Evolutionary conservation across 805 yeast genomes (phyloP).

Genomic region (Candida fluviatilis): DNA sequence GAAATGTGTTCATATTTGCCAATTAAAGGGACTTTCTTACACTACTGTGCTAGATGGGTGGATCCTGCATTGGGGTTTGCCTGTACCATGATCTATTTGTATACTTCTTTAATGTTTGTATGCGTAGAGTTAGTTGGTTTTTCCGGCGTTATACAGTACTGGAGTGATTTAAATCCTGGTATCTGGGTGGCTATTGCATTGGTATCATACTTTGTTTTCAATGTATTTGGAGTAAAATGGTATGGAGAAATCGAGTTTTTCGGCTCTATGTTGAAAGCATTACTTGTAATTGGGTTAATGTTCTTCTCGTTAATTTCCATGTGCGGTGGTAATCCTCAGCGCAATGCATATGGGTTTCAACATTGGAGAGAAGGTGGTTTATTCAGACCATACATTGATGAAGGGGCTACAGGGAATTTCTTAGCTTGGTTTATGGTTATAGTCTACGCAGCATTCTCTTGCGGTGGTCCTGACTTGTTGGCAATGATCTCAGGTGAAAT

Average conservation of each 20-base stretch:
- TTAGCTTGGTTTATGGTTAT: constrained; percentile 31
- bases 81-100: constrained; percentile 27
- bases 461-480: constrained; percentile 35
- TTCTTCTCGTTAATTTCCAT: constrained; percentile 27
- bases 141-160: constrained; percentile 24
- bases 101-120: constrained; percentile 29
- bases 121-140: constrained; percentile 31
- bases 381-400: constrained; percentile 21
- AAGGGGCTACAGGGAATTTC: constrained; percentile 30
- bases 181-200: constrained; percentile 27
- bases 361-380: constrained; percentile 34
- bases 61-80: constrained; percentile 37
- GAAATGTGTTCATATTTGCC: constrained; percentile 37
- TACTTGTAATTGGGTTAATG: constrained; percentile 31
- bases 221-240: constrained; percentile 27
- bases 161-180: constrained; percentile 31
- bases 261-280: constrained; percentile 29
- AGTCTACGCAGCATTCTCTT: constrained; percentile 31
- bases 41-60: constrained; percentile 31
- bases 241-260: constrained; percentile 44
- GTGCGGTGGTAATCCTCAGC: constrained; percentile 37
- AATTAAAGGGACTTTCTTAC: constrained; percentile 31
- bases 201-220: constrained; percentile 24
- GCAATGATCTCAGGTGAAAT: constrained; percentile 38
- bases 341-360: constrained; percentile 30